Conservation (phyloP, 768 basidiomycete species). For the Pluteus cervinus region DNA sequence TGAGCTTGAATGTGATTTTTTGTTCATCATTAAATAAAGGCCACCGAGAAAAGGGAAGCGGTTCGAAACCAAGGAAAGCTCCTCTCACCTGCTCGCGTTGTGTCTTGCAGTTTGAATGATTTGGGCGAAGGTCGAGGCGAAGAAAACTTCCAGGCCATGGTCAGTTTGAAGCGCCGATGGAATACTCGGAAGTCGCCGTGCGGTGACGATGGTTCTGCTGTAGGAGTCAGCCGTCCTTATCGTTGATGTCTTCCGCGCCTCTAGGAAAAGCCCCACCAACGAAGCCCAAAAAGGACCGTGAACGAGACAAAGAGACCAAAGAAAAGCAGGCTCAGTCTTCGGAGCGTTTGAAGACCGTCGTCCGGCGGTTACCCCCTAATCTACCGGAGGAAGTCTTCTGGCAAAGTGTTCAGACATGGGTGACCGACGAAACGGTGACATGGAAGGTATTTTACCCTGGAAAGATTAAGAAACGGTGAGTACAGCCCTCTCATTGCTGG, state of each 20-base stretch:
- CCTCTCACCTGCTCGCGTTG: too few species aligned
- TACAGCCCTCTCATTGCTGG: slow-evolving; percentile 4
- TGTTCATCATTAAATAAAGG: slow-evolving; percentile 37
- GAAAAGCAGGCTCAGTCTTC: slow-evolving; percentile 23
- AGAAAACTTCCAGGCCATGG: too few species aligned
- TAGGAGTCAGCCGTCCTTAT: too few species aligned
- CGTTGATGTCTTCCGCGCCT: too few species aligned
- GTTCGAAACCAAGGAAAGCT: too few species aligned
- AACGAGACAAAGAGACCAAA: slow-evolving; percentile 30
- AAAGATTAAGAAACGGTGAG: slow-evolving; percentile 65
- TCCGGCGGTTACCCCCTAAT: slow-evolving; percentile 85
- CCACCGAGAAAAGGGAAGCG: not conserved
- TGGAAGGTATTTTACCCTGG: slow-evolving; percentile 69
- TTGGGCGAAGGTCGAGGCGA: too few species aligned
- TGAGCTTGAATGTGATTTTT: slow-evolving; percentile 57
- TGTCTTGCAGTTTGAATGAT: too few species aligned
- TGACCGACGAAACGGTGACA: slow-evolving; percentile 59
- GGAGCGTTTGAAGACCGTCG: slow-evolving; percentile 79
- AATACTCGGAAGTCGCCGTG: slow-evolving; percentile 1
- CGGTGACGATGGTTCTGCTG: too few species aligned
- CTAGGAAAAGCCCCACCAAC: slow-evolving; percentile 17
- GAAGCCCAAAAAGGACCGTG: slow-evolving; percentile 31
- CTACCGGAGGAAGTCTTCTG: slow-evolving; percentile 92
- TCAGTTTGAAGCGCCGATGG: too few species aligned
- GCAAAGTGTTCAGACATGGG: slow-evolving; percentile 85